Conservation (phyloP, 78 protist genomes). For the Anaeramoeba flamelloides region DNA sequence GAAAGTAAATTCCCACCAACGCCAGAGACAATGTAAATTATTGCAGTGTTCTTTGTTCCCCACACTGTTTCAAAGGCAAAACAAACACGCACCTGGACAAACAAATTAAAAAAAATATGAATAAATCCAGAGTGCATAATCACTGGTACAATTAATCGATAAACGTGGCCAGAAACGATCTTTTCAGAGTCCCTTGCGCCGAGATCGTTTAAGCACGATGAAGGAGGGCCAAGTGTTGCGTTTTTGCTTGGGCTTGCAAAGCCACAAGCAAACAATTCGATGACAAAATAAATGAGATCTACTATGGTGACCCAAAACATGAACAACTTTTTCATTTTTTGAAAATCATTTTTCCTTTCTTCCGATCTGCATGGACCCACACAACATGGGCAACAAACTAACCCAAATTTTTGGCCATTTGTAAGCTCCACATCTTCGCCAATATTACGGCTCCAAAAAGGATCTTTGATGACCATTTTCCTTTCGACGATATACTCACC, state of each 20-base stretch:
- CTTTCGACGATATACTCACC: no score
- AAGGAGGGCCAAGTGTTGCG: not conserved
- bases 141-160: not conserved
- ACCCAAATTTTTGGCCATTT: not conserved
- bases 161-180: not conserved
- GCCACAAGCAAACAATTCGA: not conserved
- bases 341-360: not conserved
- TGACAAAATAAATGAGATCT: not conserved
- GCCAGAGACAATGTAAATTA: not conserved
- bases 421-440: not conserved
- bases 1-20: not conserved
- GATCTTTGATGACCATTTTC: no score
- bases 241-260: not conserved
- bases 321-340: not conserved
- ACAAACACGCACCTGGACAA: not conserved
- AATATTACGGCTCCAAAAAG: not conserved
- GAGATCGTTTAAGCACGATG: not conserved
- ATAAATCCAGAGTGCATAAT: not conserved
- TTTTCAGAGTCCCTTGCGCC: not conserved
- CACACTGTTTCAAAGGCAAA: not conserved
- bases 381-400: not conserved
- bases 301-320: not conserved
- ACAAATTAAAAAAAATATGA: not conserved
- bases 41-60: not conserved
- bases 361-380: not conserved